Base-by-base conservation (phyloP, 1,284 basidiomycete species). In the Sporisorium sorghi region DNA sequence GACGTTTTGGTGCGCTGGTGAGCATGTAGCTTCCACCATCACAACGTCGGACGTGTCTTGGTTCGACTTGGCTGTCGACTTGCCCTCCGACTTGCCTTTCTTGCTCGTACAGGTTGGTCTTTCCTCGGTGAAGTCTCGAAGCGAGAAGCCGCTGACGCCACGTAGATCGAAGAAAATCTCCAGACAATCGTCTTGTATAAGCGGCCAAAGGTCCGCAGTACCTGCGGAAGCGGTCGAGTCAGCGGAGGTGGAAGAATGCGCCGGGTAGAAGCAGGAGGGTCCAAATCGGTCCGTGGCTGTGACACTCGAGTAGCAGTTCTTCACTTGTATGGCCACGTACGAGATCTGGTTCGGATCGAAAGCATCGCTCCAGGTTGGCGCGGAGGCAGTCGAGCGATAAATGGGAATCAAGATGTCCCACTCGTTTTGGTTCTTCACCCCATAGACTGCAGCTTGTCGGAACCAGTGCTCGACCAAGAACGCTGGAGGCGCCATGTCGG, bases 271-370 rank as follows among this genome's bases (percentile, higher is more conserved):
- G 39, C 39, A 40, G 17, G 39, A 40, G 4, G 39, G 39, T 19
- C 39, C 39, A 19, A 40, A 40, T n/a, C 39, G 39, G 17, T 40
- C 39, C 3, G 40, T 23, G 37, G 37, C 51, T 28, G 2, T 19
- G n/a, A 44, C 30, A 17, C 28, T 2, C 9, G 40, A 23, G 11
- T 15, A 23, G 49, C 49, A 24, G 11, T 51, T 39, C 14, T 51
- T 51, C 11, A 51, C 33, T 37, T 51, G 32, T 7, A 51, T 21
- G 19, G 32, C 50, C 23, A 52, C 33, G 26, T 58, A 49, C 24
- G 55, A 58, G n/a, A 58, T 33, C 35, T 49, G 55, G 5, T 19
- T 42, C 12, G 55, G 46, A 49, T 49, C 46, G 15, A 58, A 58
- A 9, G 30, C 12, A 24, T 58, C 47, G 24, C 15, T 14, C n/a